Percentiles rank a stretch among this genome's conserved stretches.
phyloP scores from a whole-genome alignment of 345 rosid species.

The Geranium rotundifolium region DNA sequence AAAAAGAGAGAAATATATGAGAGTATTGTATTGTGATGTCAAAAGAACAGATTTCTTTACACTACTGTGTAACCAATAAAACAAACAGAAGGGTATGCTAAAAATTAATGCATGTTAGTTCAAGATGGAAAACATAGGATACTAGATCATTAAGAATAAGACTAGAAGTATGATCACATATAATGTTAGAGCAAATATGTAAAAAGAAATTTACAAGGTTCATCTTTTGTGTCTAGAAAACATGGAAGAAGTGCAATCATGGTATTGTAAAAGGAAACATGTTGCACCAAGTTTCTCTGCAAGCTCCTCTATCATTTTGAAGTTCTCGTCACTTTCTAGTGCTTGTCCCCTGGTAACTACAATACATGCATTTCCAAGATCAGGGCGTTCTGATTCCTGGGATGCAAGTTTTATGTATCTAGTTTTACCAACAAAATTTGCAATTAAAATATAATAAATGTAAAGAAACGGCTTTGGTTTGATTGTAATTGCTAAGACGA shows the following conservation, averaged over 20 bases:
- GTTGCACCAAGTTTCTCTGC: constrained; percentile 97
- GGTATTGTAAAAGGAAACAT: constrained; percentile 25
- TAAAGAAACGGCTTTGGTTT: not conserved
- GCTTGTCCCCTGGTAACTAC: constrained; percentile 92
- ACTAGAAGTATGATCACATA: not conserved
- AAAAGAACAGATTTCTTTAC: not conserved
- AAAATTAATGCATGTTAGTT: not conserved
- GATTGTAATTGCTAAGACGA: not conserved
- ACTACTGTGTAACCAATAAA: not conserved
- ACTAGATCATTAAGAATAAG: not conserved
- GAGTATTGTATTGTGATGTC: constrained; percentile 1
- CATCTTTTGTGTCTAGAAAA: not conserved
- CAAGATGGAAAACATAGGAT: not conserved
- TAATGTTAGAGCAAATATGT: not conserved
- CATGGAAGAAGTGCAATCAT: not conserved
- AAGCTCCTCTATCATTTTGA: constrained; percentile 87
- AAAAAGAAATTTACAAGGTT: not conserved
- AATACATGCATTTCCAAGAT: constrained; percentile 80
- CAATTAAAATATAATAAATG: constrained; percentile 5
- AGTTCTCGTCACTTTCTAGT: constrained; percentile 81
- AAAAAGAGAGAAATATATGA: constrained; percentile 7
- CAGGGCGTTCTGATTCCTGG: constrained; percentile 87
- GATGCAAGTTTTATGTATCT: constrained; percentile 54
- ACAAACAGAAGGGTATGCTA: not conserved
- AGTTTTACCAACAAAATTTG: constrained; percentile 59